Evolutionary conservation across 1,139 yeast species (phyloP).

Genomic region (Pichia sp.): DNA sequence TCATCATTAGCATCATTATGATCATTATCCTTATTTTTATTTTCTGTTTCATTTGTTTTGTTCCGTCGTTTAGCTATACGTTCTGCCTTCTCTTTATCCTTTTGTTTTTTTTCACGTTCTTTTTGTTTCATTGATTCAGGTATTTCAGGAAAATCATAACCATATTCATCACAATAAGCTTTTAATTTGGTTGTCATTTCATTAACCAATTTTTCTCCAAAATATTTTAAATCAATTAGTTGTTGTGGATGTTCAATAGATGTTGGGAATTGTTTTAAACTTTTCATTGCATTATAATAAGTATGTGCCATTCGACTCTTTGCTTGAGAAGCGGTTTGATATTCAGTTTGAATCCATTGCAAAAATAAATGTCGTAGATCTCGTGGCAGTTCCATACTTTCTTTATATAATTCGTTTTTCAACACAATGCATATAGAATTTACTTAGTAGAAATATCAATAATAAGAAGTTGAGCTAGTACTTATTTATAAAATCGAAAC

Average conservation of each 20-base stretch:
- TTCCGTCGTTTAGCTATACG: neutral
- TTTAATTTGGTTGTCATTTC: slow-evolving; percentile 38
- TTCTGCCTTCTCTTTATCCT: neutral
- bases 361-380: slow-evolving; percentile 39
- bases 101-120: slow-evolving; percentile 11
- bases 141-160: slow-evolving; percentile 34
- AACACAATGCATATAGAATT: too few species aligned
- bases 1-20: neutral
- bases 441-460: too few species aligned
- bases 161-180: slow-evolving; percentile 42
- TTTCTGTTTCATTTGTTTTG: neutral
- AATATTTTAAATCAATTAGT: slow-evolving; percentile 43
- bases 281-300: slow-evolving; percentile 44
- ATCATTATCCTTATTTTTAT: neutral
- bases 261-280: slow-evolving; percentile 37
- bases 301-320: slow-evolving; percentile 41
- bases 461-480: too few species aligned
- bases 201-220: slow-evolving; percentile 59
- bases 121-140: neutral
- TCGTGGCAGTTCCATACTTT: slow-evolving; percentile 26
- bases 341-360: slow-evolving; percentile 49
- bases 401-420: too few species aligned
- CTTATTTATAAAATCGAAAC: too few species aligned
- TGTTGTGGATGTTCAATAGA: slow-evolving; percentile 46
- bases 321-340: slow-evolving; percentile 36